phyloP scores from a whole-genome alignment of 768 basidiomycete genomes.

The Mycena belliarum region DNA sequence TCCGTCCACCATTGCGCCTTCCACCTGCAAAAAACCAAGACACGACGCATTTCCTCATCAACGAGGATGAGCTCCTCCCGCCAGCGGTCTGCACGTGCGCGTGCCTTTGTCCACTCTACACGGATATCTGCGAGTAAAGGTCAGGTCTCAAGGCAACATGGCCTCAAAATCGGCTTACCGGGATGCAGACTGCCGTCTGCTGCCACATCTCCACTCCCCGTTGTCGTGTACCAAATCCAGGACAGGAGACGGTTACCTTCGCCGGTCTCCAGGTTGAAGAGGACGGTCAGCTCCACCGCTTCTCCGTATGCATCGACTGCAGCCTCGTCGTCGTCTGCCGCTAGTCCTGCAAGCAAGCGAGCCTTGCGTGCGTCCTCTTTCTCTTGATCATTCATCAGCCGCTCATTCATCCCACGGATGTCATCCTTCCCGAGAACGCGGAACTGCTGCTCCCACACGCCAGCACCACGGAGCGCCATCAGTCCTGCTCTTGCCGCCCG shows the following conservation, averaged over 20 bases:
- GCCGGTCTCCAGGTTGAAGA: background rate
- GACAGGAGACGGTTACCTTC: background rate
- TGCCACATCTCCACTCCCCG: background rate
- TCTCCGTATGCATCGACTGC: background rate
- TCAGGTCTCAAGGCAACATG: background rate
- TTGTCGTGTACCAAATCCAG: background rate
- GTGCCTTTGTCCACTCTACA: background rate
- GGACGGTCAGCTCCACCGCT: background rate
- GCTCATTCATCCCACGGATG: background rate
- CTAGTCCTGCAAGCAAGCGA: background rate
- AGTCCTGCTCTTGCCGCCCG: background rate
- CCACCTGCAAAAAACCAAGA: background rate
- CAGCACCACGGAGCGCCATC: background rate
- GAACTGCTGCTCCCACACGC: background rate
- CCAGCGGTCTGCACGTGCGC: background rate
- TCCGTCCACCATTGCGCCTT: background rate
- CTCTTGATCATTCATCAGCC: background rate
- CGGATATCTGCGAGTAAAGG: too few species aligned
- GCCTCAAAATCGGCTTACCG: background rate
- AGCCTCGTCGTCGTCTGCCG: background rate
- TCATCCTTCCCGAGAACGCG: background rate
- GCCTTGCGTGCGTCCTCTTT: background rate
- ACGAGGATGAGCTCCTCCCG: background rate
- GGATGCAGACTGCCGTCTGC: background rate
- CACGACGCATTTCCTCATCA: background rate